Evolutionary conservation across 2,329 filamentous ascomycete species (phyloP).

Genomic region (Xylariomycetidae sp.): DNA sequence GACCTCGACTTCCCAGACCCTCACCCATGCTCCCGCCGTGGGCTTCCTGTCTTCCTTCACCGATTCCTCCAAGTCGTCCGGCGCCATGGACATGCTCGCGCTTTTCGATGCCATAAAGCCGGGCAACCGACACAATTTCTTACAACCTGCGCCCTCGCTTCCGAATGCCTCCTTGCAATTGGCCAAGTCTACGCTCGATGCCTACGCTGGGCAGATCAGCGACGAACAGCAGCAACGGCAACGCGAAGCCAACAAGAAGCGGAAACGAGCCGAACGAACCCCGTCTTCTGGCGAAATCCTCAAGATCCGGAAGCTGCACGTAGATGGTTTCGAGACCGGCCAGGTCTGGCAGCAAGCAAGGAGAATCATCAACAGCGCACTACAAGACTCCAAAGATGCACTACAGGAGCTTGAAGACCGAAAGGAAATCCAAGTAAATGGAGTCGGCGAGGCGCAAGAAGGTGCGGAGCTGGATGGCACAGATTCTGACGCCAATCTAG

Average conservation of each 20-base stretch:
- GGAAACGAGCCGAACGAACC: slow-evolving; percentile 55
- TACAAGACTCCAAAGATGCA: slow-evolving; percentile 41
- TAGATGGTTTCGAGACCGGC: slow-evolving; percentile 78
- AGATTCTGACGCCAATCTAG: slow-evolving; percentile 16
- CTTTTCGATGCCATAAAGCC: slow-evolving; percentile 53
- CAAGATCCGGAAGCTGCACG: slow-evolving; percentile 75
- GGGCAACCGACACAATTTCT: slow-evolving; percentile 62
- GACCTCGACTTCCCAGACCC: slow-evolving; percentile 59
- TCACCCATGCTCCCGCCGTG: slow-evolving; percentile 45
- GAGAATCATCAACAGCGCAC: slow-evolving; percentile 61
- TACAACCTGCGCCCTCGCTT: slow-evolving; percentile 64
- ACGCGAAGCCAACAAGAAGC: slow-evolving; percentile 65
- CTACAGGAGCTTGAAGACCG: slow-evolving; percentile 44
- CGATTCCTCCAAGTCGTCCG: slow-evolving; percentile 22
- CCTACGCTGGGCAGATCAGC: slow-evolving; percentile 66
- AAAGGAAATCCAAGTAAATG: slow-evolving; percentile 49
- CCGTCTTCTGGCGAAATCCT: slow-evolving; percentile 48
- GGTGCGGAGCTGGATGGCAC: slow-evolving; percentile 26
- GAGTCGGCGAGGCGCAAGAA: slow-evolving; percentile 28
- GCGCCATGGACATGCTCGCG: slow-evolving; percentile 36
- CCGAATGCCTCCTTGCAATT: slow-evolving; percentile 65
- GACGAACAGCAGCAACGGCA: slow-evolving; percentile 65
- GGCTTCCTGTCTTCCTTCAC: slow-evolving; percentile 31
- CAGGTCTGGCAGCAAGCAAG: slow-evolving; percentile 95
- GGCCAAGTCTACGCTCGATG: slow-evolving; percentile 75